These are phyloP conservation scores for Ophiocordyceps sinensis DNA, from an alignment of 2,329 filamentous ascomycete genomes.

Conservation along the genomic window DNA sequence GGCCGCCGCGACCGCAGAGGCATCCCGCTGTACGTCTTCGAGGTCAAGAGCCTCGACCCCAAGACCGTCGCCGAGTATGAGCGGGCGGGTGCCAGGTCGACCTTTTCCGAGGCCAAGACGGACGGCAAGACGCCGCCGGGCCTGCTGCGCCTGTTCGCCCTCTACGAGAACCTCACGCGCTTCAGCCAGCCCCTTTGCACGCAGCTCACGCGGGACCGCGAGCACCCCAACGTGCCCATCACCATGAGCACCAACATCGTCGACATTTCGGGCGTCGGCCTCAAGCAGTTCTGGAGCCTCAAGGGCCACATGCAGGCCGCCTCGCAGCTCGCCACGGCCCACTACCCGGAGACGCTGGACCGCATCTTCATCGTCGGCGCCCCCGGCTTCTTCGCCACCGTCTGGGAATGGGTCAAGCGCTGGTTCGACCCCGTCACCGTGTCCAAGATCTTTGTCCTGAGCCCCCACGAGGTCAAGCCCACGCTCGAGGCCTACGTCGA, in stretches of 20 bases:
- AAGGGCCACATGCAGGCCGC: constrained; percentile 91
- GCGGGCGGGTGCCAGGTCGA: constrained; percentile 24
- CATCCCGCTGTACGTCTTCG: constrained; percentile 84
- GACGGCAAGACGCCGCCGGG: not conserved
- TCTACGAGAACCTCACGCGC: not conserved
- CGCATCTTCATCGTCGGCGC: constrained; percentile 65
- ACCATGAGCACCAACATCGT: constrained; percentile 92
- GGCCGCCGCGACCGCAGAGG: constrained; percentile 80
- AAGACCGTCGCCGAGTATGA: constrained; percentile 74
- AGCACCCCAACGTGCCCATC: constrained; percentile 67
- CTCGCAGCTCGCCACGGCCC: constrained; percentile 63
- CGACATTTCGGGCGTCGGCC: constrained; percentile 75
- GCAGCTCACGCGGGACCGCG: constrained; percentile 44
- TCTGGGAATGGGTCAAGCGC: constrained; percentile 89
- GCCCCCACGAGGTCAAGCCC: constrained; percentile 54
- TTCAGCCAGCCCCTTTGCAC: constrained; percentile 75
- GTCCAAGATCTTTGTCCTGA: constrained; percentile 90
- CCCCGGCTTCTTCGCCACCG: constrained; percentile 78
- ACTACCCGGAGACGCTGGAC: constrained; percentile 85
- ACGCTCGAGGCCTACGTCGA: constrained; percentile 76
- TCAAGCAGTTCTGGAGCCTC: constrained; percentile 94
- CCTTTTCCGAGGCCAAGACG: not conserved
- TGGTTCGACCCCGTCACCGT: constrained; percentile 93
- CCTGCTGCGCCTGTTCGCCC: not conserved
- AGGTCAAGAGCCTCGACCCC: constrained; percentile 68